Conservation (phyloP, 2,329 filamentous ascomycete genomes). For the Ceratocystis albifundus region DNA sequence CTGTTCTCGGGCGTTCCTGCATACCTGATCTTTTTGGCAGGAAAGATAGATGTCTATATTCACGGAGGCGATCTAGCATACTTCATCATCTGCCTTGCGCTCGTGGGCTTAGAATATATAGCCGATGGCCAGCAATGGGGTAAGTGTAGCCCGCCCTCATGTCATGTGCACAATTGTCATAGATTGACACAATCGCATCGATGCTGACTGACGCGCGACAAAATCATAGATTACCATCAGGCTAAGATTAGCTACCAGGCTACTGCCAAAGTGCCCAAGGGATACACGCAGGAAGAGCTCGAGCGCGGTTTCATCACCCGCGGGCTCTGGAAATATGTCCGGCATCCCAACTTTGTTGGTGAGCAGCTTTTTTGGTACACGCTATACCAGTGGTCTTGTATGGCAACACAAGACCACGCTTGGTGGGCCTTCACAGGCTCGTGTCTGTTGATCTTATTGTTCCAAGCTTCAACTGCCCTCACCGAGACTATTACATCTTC, state of each 20-base stretch:
- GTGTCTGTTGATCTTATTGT: slow-evolving; percentile 60
- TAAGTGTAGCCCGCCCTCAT: slow-evolving; percentile 30
- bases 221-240: slow-evolving; percentile 54
- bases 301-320: slow-evolving; percentile 79
- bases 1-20: slow-evolving; percentile 62
- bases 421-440: slow-evolving; percentile 71
- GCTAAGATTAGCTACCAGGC: slow-evolving; percentile 68
- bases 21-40: slow-evolving; percentile 68
- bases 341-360: slow-evolving; percentile 89
- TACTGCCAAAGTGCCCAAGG: slow-evolving; percentile 56
- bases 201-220: background rate
- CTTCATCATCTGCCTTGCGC: slow-evolving; percentile 35
- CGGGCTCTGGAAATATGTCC: slow-evolving; percentile 76
- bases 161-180: too few species aligned
- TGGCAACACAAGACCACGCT: slow-evolving; percentile 55
- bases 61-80: slow-evolving; percentile 40
- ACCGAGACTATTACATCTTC: slow-evolving; percentile 68
- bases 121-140: slow-evolving; percentile 91
- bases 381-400: slow-evolving; percentile 80
- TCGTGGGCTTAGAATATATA: slow-evolving; percentile 59
- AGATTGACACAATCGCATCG: background rate
- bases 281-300: slow-evolving; percentile 59
- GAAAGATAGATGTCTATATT: slow-evolving; percentile 46
- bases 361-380: slow-evolving; percentile 86
- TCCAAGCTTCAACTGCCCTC: slow-evolving; percentile 78